Conservation (phyloP, 495 filamentous ascomycete species). For the Bombardia bombarda region DNA sequence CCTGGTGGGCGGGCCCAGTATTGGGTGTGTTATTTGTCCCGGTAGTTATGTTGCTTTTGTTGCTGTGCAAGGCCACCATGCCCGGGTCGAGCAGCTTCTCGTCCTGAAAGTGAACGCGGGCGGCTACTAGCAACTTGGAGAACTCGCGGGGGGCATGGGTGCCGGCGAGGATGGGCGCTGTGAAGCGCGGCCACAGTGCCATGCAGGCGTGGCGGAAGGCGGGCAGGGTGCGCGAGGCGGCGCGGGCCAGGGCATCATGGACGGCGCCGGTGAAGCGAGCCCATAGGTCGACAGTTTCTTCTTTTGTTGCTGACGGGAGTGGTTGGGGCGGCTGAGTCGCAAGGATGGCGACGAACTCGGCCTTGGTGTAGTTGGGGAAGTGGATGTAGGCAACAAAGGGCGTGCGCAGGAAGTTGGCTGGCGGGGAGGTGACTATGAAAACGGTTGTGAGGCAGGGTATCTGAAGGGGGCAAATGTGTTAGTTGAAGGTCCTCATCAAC, state of each 20-base stretch:
- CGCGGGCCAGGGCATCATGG: conserved; percentile 63
- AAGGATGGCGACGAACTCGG: conserved; percentile 69
- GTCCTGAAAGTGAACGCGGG: conserved; percentile 66
- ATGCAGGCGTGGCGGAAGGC: conserved; percentile 48
- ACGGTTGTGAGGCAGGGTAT: conserved; percentile 72
- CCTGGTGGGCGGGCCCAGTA: conserved; percentile 10
- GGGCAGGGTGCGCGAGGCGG: conserved; percentile 57
- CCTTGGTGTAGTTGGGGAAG: conserved; percentile 78
- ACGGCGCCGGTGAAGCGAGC: conserved; percentile 64
- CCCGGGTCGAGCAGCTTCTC: conserved; percentile 63
- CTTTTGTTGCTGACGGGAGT: conserved; percentile 28
- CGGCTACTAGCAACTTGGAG: conserved; percentile 66
- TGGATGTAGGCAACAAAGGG: conserved; percentile 69
- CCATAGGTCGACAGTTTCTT: conserved; percentile 61
- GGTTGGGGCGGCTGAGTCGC: conserved; percentile 29
- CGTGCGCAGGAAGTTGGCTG: conserved; percentile 61
- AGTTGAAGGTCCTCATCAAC: conserved; percentile 2
- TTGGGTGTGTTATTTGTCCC: no score
- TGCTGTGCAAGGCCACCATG: conserved; percentile 60
- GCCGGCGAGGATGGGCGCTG: conserved; percentile 55
- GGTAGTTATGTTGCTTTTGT: no score
- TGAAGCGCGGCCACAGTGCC: conserved; percentile 63
- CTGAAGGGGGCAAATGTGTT: conserved; percentile 36
- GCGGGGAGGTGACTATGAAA: conserved; percentile 68
- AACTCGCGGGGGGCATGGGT: conserved; percentile 69